Conservation (phyloP, 306 rosid species). For the Lathyrus aphaca region DNA sequence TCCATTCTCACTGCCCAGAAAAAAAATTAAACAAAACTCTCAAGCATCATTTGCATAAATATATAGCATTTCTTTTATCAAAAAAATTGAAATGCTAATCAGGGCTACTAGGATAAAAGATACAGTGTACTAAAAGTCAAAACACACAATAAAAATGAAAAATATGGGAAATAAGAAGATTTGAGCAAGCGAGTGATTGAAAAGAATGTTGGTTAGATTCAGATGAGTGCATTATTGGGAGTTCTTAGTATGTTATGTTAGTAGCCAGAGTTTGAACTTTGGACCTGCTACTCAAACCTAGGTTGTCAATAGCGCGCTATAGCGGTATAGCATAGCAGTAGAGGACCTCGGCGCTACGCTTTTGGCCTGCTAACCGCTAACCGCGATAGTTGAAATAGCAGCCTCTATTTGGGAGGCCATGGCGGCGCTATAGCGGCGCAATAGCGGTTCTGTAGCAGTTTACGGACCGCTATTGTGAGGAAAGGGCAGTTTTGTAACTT, state of each 20-base stretch:
- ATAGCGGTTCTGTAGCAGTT: no score
- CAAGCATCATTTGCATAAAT: conserved; percentile 7
- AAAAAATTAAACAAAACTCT: conserved; percentile 19
- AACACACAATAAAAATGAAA: not conserved
- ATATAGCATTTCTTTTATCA: not conserved
- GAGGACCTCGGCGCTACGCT: no score
- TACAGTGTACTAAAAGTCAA: not conserved
- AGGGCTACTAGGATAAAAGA: not conserved
- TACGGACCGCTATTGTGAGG: no score
- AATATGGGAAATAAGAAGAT: not conserved
- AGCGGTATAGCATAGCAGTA: no score
- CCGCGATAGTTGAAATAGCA: no score
- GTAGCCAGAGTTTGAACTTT: not conserved
- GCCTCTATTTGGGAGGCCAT: no score
- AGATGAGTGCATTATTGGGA: not conserved
- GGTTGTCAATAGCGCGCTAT: no score
- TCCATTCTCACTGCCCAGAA: conserved; percentile 2
- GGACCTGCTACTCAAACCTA: not conserved
- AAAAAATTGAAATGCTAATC: not conserved
- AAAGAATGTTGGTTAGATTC: not conserved
- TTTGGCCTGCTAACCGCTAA: no score
- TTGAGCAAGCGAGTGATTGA: not conserved
- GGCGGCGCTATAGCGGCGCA: no score
- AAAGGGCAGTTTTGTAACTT: no score
- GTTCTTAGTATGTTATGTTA: not conserved